phyloP scores from a whole-genome alignment of 1,139 yeast species.

The Magnusiomyces suaveolens region DNA sequence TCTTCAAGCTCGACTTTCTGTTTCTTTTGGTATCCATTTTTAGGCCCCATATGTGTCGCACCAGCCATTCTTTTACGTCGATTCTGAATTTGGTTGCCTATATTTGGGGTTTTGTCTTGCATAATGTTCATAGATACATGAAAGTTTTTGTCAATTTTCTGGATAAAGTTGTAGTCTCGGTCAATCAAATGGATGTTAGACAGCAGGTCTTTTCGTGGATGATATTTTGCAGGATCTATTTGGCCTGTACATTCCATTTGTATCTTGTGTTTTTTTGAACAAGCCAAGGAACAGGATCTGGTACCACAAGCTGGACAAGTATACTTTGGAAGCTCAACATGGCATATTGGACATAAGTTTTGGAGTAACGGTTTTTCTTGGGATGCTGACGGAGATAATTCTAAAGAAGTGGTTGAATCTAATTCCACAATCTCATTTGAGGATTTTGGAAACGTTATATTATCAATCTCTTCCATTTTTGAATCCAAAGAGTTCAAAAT shows the following conservation, averaged over 20 bases:
- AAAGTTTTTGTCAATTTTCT: conserved; percentile 52
- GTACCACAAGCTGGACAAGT: conserved; percentile 75
- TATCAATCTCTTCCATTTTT: background rate
- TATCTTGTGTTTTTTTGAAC: conserved; percentile 62
- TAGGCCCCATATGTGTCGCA: background rate
- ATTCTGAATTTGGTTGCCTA: conserved; percentile 1
- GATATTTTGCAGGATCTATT: conserved; percentile 52
- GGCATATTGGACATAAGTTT: conserved; percentile 17
- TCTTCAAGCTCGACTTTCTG: background rate
- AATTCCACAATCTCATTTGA: background rate
- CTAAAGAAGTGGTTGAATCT: background rate
- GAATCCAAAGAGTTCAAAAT: background rate
- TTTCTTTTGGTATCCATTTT: conserved; percentile 3
- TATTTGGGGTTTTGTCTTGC: conserved; percentile 10
- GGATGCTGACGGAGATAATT: background rate
- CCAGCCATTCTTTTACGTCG: conserved; percentile 3
- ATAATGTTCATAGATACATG: conserved; percentile 21
- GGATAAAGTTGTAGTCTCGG: conserved; percentile 73
- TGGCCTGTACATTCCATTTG: conserved; percentile 57
- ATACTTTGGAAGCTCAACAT: conserved; percentile 40
- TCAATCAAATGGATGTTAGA: conserved; percentile 44
- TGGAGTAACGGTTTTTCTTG: conserved; percentile 6
- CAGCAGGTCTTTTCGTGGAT: conserved; percentile 38
- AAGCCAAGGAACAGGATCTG: conserved; percentile 59
- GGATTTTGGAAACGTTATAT: background rate